Base-by-base conservation (phyloP, 805 yeast species). In the Wickerhamomyces silvicola region DNA sequence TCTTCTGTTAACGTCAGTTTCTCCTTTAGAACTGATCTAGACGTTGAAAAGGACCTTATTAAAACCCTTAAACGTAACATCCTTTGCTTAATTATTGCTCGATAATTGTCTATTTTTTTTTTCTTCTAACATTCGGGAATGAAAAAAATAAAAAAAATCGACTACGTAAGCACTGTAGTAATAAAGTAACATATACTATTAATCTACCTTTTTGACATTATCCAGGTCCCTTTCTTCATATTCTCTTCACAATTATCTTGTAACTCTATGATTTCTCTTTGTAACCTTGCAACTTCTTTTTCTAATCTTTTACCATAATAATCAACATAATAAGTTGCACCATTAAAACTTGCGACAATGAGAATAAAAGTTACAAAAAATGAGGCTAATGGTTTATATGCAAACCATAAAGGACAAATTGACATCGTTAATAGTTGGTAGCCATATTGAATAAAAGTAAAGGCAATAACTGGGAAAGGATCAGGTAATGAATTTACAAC, bases 301-400 rank as follows among this genome's bases (percentile, higher is more conserved):
- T 87, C 94, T 50, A 87, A 78, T 42, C 88, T 72, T 53, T 78
- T 81, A 14, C 97, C 97, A 59, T 87, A 92, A 31, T 81, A 80
- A 48, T 90, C 97, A 35, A 92, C 70, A 55, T 90, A 90, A 54
- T 85, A 90, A 1, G 95, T 85, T 3, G 97, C 98, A 18, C 98
- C 98, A 44, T 92, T 88, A 54, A 81, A 86, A 25, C 87, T 68
- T 2, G 97, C 94, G 54, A 75, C 70, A 28, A 78, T 55, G 45
- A 88, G 87, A n/a, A 90, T 84, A 31, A 71, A 66, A 2, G 74
- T 58, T 41, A 90, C 68, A 50, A 87, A 88, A 1, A 66, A 42
- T 1, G 79, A 73, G 17, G 92, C 84, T 2, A 83, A 72, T 27
- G 61, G 58, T 47, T 80, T 78, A 53, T 78, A 72, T 27, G 70